phyloP scores from a whole-genome alignment of 2,329 filamentous ascomycete species.

The Xylariaceae sp. region DNA sequence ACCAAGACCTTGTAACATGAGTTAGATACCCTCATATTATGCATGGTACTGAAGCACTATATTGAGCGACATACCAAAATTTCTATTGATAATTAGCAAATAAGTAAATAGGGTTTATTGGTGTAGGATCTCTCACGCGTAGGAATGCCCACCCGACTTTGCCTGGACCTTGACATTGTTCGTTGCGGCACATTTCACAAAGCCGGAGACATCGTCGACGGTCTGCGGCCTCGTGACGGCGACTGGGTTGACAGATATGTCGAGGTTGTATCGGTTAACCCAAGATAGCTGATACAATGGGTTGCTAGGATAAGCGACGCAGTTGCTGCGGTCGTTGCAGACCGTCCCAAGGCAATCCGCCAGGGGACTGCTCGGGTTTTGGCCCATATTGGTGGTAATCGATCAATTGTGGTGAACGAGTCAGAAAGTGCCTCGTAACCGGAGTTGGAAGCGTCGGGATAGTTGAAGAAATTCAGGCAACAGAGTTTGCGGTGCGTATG shows the following conservation, averaged over 20 bases:
- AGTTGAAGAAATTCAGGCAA: too few relatives aligned
- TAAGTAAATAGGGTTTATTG: neutral
- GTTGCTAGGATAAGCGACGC: slow-evolving; percentile 43
- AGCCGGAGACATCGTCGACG: slow-evolving; percentile 50
- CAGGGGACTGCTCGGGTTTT: slow-evolving; percentile 37
- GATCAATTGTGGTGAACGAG: neutral
- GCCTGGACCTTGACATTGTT: slow-evolving; percentile 54
- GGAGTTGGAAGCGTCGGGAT: too few relatives aligned
- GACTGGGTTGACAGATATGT: slow-evolving; percentile 45
- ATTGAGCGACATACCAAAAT: slow-evolving; percentile 26
- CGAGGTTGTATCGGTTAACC: slow-evolving; percentile 53
- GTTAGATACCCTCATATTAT: slow-evolving; percentile 9
- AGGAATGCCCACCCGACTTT: slow-evolving; percentile 62
- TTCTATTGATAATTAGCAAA: slow-evolving; percentile 22
- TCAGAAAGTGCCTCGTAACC: neutral
- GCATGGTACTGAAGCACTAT: neutral
- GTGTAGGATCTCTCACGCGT: slow-evolving; percentile 41
- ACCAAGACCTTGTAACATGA: slow-evolving; percentile 36
- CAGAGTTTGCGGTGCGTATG: too few relatives aligned
- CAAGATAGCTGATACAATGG: slow-evolving; percentile 44
- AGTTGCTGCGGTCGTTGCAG: slow-evolving; percentile 41
- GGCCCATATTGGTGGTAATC: slow-evolving; percentile 37
- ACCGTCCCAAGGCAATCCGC: slow-evolving; percentile 44
- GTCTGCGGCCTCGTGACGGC: slow-evolving; percentile 54
- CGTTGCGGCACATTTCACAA: slow-evolving; percentile 53